Base-by-base conservation (phyloP, 116 monocot genomes). In the Iris pallida region DNA sequence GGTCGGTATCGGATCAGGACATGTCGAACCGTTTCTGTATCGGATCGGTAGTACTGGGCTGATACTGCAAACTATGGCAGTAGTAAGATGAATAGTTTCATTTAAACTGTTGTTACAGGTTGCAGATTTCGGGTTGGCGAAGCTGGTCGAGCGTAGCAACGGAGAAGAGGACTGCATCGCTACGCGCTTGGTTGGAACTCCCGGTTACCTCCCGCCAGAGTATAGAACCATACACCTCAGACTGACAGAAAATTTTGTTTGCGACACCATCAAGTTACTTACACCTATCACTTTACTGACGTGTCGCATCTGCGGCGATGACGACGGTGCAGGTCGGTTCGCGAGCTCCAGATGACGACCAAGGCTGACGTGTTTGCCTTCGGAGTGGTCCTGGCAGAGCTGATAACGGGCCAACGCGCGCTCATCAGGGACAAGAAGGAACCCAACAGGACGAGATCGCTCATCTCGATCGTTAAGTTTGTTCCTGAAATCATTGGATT, bases 171-270 rank as follows among this genome's bases (percentile, higher is more conserved):
- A 80, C 0, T 66, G 45, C 20, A 20, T 59, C 14, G 78, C 81
- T 7, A 85, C 85, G 5, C 57, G 77, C 6, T 48, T 81, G 52
- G 85, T 85, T 59, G 81, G 81, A 62, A 85, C 81, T 45, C 81
- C 78, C 12, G 85, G 85, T 5, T 85, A 81, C 51, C 81, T 85
- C 20, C 78, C 85, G 55, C 81, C 81, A 57, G 81, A 85, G 85
- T 81, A n/a, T n/a, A n/a, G n/a, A 72, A 42, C 64, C 16, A 14
- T 6, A 30, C 2, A 40, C 14, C 41, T 20, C 4, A n/a, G 8
- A 19, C 15, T 30, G 19, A 4, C 47, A 47, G 10, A 63, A 16
- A 46, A 46, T 18, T 30, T 30, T 10, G 0, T 63, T 63, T 63
- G 12, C 47, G 13, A 51, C 13, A 9, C 49, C 2, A 11, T 46